Percentiles rank a stretch among this genome's conserved stretches.
These are phyloP conservation scores for Wallemia mellicola DNA, from an alignment of 1,284 basidiomycete genomes.

Conservation along the genomic window DNA sequence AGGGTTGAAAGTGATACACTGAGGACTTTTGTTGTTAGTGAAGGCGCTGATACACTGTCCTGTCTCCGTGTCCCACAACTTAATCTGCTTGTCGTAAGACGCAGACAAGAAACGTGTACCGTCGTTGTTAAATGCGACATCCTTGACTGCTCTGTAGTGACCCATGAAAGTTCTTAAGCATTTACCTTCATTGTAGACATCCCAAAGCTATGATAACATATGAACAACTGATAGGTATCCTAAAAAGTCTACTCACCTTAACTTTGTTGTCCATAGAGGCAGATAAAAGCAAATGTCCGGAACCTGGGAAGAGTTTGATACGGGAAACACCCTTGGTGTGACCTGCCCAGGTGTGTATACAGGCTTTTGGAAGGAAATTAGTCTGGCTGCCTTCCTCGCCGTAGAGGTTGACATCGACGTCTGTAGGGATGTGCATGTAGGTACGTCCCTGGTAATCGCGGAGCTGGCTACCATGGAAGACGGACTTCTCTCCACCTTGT, in stretches of 20 bases:
- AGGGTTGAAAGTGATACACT: slow-evolving; percentile 81
- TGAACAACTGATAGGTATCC: not conserved
- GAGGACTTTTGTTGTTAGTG: slow-evolving; percentile 83
- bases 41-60: slow-evolving; percentile 86
- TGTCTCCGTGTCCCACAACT: slow-evolving; percentile 97
- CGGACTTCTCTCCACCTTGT: slow-evolving; percentile 58
- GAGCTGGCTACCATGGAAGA: slow-evolving; percentile 43
- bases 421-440: slow-evolving; percentile 72
- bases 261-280: slow-evolving; percentile 97
- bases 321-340: slow-evolving; percentile 92
- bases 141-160: slow-evolving; percentile 85
- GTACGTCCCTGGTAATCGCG: slow-evolving; percentile 91
- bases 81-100: slow-evolving; percentile 84
- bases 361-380: slow-evolving; percentile 74
- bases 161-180: slow-evolving; percentile 92
- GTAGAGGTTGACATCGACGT: slow-evolving; percentile 31
- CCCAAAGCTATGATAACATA: slow-evolving; percentile 44
- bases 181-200: slow-evolving; percentile 85
- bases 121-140: slow-evolving; percentile 77
- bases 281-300: slow-evolving; percentile 71
- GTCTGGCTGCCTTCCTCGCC: slow-evolving; percentile 60
- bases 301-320: slow-evolving; percentile 66
- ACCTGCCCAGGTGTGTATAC: slow-evolving; percentile 92
- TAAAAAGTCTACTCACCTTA: slow-evolving; percentile 29
- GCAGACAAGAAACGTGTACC: slow-evolving; percentile 72